Base-by-base conservation (phyloP, 1,139 yeast species). In the Hyphopichia khmerensis region DNA sequence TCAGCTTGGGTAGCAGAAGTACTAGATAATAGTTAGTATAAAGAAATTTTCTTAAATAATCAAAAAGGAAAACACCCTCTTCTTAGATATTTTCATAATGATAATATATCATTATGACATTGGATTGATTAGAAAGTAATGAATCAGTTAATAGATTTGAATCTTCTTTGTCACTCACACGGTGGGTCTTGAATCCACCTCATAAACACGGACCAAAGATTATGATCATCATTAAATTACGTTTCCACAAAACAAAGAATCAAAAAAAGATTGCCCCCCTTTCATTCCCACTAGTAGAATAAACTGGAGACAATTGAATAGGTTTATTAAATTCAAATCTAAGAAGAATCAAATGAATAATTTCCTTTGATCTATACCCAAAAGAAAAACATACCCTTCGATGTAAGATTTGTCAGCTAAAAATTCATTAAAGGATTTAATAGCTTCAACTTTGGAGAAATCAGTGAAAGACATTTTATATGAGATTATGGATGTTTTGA, bases 161-260 rank as follows among this genome's bases (percentile, higher is more conserved):
- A 71, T 72, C 77, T 72, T 64, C 80, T 64, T 76, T 79, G 79
- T 80, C 84, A 85, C 90, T 86, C 95, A 86, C 80, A 67, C 84
- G 84, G 88, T 82, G 93, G 95, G 91, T 83, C 90, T 84, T 84
- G 81, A 83, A 70, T 72, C 87, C 91, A 82, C 89, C 86, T 87
- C 95, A 80, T 83, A 85, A 87, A 87, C 95, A 87, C 91, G 95
- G 95, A 87, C 95, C 95, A 86, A 83, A 80, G 78, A 72, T 72
- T 65, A 67, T 61, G 75, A 74, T 85, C 91, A 84, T 85, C 90
- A 82, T 78, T 48, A 30, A n/a, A 30, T 30, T 30, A 30, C 33
- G 3, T 9, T 26, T 11, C 29, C 29, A 26, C 29, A 26, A 26
- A 21, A 21, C 5, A 21, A 21, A n/a, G n/a, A n/a, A n/a, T n/a